Conservation (phyloP, 164 flowering plant genomes). For the Cinnamomum micranthum region DNA sequence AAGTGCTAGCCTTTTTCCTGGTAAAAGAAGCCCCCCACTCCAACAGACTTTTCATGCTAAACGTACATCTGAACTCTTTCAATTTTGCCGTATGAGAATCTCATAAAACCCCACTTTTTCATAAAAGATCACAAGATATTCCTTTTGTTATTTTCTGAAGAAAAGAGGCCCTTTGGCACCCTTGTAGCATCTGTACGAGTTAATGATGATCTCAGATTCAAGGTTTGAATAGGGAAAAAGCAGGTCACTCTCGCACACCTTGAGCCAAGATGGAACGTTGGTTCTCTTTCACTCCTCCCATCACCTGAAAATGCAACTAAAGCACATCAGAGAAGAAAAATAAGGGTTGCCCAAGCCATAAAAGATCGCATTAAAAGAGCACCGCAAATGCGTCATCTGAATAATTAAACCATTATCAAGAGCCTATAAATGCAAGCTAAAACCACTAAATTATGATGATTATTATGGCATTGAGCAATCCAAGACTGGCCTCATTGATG, state of each 20-base stretch:
- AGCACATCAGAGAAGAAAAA: neutral
- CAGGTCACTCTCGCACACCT: slow-evolving; percentile 41
- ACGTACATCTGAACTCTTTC: neutral
- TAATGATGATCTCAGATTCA: neutral
- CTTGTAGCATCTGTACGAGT: neutral
- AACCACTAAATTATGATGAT: no score
- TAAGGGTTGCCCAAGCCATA: neutral
- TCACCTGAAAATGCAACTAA: slow-evolving; percentile 37
- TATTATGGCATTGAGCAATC: no score
- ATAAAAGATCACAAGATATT: neutral
- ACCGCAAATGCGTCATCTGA: no score
- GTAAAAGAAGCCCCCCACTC: neutral
- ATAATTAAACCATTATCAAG: no score
- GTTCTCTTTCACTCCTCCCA: slow-evolving; percentile 82
- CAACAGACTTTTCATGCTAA: neutral
- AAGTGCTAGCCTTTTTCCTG: neutral
- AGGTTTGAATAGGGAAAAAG: neutral
- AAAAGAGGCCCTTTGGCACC: neutral
- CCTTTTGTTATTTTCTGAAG: neutral
- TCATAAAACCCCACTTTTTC: neutral
- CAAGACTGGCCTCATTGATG: no score
- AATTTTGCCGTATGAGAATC: no score
- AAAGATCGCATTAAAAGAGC: neutral
- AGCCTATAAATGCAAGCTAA: no score
- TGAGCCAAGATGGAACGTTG: slow-evolving; percentile 95